These are phyloP conservation scores for Sporisorium graminicola DNA, from an alignment of 1,284 basidiomycete genomes.

Conservation along the genomic window DNA sequence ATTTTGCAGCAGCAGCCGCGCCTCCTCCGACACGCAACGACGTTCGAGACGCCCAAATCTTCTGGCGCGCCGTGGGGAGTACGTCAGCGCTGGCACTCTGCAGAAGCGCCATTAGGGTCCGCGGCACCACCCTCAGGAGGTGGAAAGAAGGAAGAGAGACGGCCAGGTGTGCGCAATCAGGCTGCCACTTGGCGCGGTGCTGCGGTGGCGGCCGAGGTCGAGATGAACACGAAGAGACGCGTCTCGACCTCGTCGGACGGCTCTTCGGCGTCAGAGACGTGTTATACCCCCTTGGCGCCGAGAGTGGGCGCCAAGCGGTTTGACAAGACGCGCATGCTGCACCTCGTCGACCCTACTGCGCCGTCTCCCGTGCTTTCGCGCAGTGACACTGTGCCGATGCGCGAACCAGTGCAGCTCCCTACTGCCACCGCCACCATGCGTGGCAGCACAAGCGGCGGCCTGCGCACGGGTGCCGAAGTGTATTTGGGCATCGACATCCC, in stretches of 20 bases:
- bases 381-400: not conserved
- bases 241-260: conserved; percentile 7
- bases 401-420: not conserved
- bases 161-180: conserved; percentile 15
- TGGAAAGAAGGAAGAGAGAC: too few species aligned
- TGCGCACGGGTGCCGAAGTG: conserved; percentile 48
- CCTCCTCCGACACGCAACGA: conserved; percentile 8
- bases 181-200: too few species aligned
- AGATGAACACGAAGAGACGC: not conserved
- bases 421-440: not conserved
- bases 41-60: conserved; percentile 11
- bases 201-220: not conserved
- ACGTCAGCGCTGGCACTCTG: conserved; percentile 26
- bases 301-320: conserved; percentile 27
- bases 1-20: not conserved
- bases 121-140: too few species aligned
- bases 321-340: conserved; percentile 15
- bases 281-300: conserved; percentile 23
- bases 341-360: too few species aligned
- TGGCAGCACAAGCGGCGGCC: conserved; percentile 5
- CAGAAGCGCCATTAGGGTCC: not conserved
- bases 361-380: not conserved
- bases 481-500: conserved; percentile 58
- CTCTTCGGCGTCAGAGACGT: conserved; percentile 10
- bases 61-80: not conserved